Percentiles rank a stretch among this genome's conserved stretches.
Evolutionary conservation across 257 asterid genomes (phyloP).

Genomic region (Echites panduratus): DNA sequence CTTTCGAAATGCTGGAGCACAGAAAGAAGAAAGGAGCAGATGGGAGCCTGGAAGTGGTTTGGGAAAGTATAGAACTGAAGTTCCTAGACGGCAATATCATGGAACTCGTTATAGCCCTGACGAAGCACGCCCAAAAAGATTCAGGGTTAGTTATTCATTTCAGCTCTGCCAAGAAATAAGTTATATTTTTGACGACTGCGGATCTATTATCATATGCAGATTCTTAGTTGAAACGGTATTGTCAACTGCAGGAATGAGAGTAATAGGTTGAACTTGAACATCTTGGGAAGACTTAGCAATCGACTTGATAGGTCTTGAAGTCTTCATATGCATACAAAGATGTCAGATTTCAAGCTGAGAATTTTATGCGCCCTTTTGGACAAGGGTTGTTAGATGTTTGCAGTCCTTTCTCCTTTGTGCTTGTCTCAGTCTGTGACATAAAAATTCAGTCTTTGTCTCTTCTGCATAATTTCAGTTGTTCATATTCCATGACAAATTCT

Average conservation of each 20-base stretch:
- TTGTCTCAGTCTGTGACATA: background rate
- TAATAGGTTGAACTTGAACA: background rate
- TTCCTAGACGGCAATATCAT: constrained; percentile 35
- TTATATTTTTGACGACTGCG: background rate
- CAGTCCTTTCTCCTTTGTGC: too few relatives aligned
- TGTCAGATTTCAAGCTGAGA: background rate
- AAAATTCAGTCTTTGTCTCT: background rate
- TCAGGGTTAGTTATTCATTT: constrained; percentile 46
- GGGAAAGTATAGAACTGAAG: constrained; percentile 41
- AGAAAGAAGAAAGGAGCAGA: constrained; percentile 52
- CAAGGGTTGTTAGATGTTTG: background rate
- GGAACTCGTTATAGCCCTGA: constrained; percentile 48
- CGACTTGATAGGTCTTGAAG: background rate
- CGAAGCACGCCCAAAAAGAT: constrained; percentile 61
- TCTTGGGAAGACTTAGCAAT: constrained; percentile 1
- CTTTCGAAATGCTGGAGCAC: constrained; percentile 48
- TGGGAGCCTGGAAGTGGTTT: constrained; percentile 42
- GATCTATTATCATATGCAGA: background rate
- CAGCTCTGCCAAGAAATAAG: background rate
- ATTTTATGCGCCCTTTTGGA: background rate
- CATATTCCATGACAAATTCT: background rate
- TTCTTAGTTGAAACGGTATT: background rate
- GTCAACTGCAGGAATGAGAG: constrained; percentile 15
- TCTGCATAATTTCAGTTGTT: background rate
- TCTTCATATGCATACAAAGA: background rate